These are phyloP conservation scores for Botrytis medusae DNA, from an alignment of 2,329 filamentous ascomycete species.

Conservation along the genomic window DNA sequence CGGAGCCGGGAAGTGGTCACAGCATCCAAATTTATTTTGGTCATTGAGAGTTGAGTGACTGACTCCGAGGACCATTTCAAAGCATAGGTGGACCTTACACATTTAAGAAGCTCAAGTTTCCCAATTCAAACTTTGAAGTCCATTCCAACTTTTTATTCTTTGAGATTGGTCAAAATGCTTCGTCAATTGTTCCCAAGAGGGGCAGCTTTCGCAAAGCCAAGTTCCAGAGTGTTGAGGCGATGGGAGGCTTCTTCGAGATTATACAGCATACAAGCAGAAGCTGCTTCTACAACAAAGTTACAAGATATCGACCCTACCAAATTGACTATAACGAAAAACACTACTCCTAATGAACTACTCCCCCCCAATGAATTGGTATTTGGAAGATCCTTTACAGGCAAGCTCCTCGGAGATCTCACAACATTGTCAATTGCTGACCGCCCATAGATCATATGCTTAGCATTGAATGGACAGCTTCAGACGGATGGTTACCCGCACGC, in stretches of 20 bases:
- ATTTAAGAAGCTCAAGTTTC: neutral
- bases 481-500: slow-evolving; percentile 71
- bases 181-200: slow-evolving; percentile 47
- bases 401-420: slow-evolving; percentile 25
- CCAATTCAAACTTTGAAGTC: neutral
- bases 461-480: slow-evolving; percentile 83
- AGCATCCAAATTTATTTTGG: slow-evolving; percentile 9
- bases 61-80: neutral
- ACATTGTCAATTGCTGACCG: slow-evolving; percentile 15
- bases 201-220: slow-evolving; percentile 40
- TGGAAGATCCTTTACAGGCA: slow-evolving; percentile 87
- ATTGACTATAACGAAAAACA: slow-evolving; percentile 72
- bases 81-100: slow-evolving; percentile 9
- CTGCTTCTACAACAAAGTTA: slow-evolving; percentile 46
- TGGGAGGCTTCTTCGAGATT: slow-evolving; percentile 40
- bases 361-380: slow-evolving; percentile 85
- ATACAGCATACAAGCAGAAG: slow-evolving; percentile 52
- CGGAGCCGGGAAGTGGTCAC: slow-evolving; percentile 13
- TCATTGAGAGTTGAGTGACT: neutral
- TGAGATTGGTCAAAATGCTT: slow-evolving; percentile 45
- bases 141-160: neutral
- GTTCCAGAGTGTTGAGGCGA: slow-evolving; percentile 40
- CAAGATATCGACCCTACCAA: slow-evolving; percentile 74
- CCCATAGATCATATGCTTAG: slow-evolving; percentile 91
- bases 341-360: slow-evolving; percentile 69